Base-by-base conservation (phyloP, 257 asterid species). In the Craterostigma plantagineum region DNA sequence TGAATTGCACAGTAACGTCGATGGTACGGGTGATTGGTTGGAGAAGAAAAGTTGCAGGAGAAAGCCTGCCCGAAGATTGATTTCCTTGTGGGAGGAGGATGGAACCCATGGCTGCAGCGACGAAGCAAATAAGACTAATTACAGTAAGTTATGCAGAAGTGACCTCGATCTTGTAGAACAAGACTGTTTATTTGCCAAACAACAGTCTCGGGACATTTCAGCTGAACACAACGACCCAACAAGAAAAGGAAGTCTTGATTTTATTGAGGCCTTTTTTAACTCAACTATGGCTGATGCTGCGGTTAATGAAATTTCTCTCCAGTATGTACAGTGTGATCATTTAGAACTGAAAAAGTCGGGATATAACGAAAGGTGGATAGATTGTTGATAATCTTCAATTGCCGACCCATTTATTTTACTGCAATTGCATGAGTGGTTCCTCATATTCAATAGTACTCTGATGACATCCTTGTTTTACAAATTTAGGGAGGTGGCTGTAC, bases 81-180 rank as follows among this genome's bases (percentile, higher is more conserved):
- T 81, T 54, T 69, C 82, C 55, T 70, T 86, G 52, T 64, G 60
- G 0, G 93, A 68, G 58, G 91, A 77, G 59, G 71, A 72, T 8
- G 63, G 52, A 30, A 53, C 18, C 18, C 60, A 52, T 33, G 56
- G 51, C 48, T 63, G 71, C 37, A 50, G 46, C 7, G 73, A 63
- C 49, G 45, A 63, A 39, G 49, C 57, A 6, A 60, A 51, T 55
- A 68, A 38, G 34, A 53, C 69, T 35, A 43, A 41, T 63, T 90
- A 65, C 38, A 59, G n/a, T 49, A 68, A 64, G 48, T 57, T 42
- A 37, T 48, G 43, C 55, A 51, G 49, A 58, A 64, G 60, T 50
- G 65, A 57, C 43, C 14, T 47, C 33, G 61, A 45, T 39, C 51
- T 23, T 54, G 62, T 41, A 49, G 58, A 54, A 30, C 47, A 50